Percentiles rank a stretch among this genome's conserved stretches.
Evolutionary conservation across 805 yeast genomes (phyloP).

Genomic region (Myxozyma mucilagina): DNA sequence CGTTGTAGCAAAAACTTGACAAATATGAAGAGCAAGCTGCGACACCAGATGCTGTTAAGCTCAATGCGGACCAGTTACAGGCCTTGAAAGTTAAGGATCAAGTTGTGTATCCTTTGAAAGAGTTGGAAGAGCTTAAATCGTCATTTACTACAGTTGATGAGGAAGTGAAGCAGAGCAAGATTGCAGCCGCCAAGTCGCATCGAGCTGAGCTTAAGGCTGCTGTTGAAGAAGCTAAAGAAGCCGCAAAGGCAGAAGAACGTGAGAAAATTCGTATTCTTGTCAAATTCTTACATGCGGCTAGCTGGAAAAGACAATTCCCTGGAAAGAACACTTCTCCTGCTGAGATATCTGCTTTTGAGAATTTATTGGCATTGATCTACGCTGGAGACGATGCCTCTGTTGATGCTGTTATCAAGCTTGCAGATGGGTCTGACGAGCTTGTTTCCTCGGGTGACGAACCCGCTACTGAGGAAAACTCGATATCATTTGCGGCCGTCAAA

Average conservation of each 20-base stretch:
- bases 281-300: constrained; percentile 40
- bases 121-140: constrained; percentile 37
- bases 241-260: constrained; percentile 29
- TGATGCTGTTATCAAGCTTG: constrained; percentile 38
- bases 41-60: constrained; percentile 33
- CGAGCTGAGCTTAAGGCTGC: constrained; percentile 19
- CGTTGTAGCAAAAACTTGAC: constrained; percentile 33
- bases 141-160: constrained; percentile 33
- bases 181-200: constrained; percentile 19
- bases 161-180: constrained; percentile 20
- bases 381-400: constrained; percentile 40
- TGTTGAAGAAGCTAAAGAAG: constrained; percentile 21
- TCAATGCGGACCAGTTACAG: constrained; percentile 42
- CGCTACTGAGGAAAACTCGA: constrained; percentile 15
- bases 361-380: constrained; percentile 38
- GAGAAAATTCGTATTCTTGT: constrained; percentile 33
- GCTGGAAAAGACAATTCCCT: constrained; percentile 38
- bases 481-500: constrained; percentile 15
- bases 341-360: constrained; percentile 37
- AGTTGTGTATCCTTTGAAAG: constrained; percentile 42
- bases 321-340: constrained; percentile 26
- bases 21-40: constrained; percentile 39
- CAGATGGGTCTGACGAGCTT: constrained; percentile 35
- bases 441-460: constrained; percentile 33
- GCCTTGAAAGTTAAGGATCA: constrained; percentile 40